Evolutionary conservation across 495 filamentous ascomycete genomes (phyloP), one percentile per base, ranked within the genome.

Genomic region (Geoglossum glabrum): DNA sequence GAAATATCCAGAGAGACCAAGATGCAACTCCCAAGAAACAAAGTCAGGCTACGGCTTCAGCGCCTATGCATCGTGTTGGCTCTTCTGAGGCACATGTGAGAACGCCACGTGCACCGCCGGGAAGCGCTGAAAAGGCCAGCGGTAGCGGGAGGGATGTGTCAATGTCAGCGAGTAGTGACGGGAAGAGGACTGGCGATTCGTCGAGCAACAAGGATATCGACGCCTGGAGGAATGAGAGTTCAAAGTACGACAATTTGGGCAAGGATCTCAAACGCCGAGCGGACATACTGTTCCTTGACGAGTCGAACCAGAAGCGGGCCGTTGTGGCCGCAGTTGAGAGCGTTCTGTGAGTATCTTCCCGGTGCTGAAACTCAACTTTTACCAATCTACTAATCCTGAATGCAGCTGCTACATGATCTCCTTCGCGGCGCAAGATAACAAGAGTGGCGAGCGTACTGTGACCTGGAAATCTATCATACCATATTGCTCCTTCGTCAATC

Each of bases 251-350:
- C 4, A 68, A 63, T 13, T 60, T 74, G 19, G 75, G 72, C 7
- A 72, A 72, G 47, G 71, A 76, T 55, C 57, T 76, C 36, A 78
- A 78, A 60, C 73, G 76, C 63, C 69, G 70, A 0, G 70, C 71
- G 9, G 73, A 76, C 23, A 4, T 15, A 6, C 25, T 58, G 11
- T 45, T 67, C 66, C 57, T 45, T 31, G 54, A 57, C 65, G 28
- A 69, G 68, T 61, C 62, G n/a, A 65, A 67, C 10, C 57, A 50
- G 7, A 75, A 73, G 57, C 63, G 71, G 26, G 71, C 70, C 34
- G 70, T 70, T 19, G 70, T 70, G 15, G 70, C 70, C 33, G 74
- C 68, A 0, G 67, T 74, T 28, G 75, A 78, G 57, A 70, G 74
- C 23, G 69, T 76, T 46, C 62, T 76, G 56, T 58, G 19, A 33